phyloP scores from a whole-genome alignment of 129 eudicot species.

The Pulicaria dysenterica region DNA sequence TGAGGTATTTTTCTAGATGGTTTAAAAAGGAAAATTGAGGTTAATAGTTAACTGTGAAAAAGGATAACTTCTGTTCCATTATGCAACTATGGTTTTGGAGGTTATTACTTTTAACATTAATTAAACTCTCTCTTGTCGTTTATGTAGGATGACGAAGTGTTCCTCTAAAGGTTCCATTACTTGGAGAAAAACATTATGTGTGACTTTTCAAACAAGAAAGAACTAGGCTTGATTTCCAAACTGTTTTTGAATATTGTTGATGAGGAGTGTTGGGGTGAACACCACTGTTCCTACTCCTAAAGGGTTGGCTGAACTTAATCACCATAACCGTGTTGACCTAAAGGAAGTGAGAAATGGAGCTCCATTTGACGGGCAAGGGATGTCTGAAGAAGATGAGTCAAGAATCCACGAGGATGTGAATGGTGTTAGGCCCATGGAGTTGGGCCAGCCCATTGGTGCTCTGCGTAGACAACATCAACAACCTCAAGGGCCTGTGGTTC shows the following conservation, averaged over 20 bases:
- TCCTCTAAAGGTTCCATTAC: conserved; percentile 26
- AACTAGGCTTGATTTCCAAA: conserved; percentile 38
- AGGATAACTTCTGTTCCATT: not conserved
- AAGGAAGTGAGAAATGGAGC: conserved; percentile 46
- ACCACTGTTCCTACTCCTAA: conserved; percentile 40
- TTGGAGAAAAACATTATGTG: conserved; percentile 58
- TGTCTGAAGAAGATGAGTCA: conserved; percentile 48
- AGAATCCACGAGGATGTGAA: conserved; percentile 41
- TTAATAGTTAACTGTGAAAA: not conserved
- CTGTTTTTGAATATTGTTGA: conserved; percentile 60
- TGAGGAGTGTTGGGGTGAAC: conserved; percentile 49
- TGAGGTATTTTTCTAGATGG: not conserved
- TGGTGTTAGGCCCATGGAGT: conserved; percentile 22
- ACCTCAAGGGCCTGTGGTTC: conserved; percentile 50
- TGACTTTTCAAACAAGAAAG: conserved; percentile 38
- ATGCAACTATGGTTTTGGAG: conserved; percentile 9
- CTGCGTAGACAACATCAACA: conserved; percentile 45
- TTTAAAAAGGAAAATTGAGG: not conserved
- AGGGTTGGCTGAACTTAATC: conserved; percentile 54
- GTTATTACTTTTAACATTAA: not conserved
- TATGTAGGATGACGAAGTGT: conserved; percentile 38
- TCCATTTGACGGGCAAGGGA: conserved; percentile 45
- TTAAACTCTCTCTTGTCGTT: conserved; percentile 15
- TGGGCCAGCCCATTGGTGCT: conserved; percentile 29
- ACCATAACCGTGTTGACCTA: conserved; percentile 32